Conservation (phyloP, 1,139 yeast species). For the Lodderomyces theae region DNA sequence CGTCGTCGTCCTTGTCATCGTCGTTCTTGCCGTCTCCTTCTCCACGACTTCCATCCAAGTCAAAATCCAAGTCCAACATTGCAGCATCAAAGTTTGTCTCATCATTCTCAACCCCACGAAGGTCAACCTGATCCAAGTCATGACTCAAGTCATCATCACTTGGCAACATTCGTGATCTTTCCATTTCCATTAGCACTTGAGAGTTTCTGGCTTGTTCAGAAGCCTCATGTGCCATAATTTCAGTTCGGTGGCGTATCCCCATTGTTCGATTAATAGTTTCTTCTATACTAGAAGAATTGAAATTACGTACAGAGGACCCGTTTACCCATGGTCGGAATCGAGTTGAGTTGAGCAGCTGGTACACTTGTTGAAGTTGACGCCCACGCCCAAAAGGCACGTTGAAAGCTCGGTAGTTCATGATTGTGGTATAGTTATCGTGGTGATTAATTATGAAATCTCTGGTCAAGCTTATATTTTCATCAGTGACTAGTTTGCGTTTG, state of each 20-base stretch:
- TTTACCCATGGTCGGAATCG: background rate
- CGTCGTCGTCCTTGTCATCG: constrained; percentile 1
- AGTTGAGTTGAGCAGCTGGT: background rate
- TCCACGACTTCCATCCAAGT: background rate
- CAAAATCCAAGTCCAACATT: background rate
- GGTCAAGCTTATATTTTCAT: constrained; percentile 12
- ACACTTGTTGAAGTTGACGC: constrained; percentile 1
- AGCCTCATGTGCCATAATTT: constrained; percentile 8
- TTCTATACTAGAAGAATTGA: background rate
- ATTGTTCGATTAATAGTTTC: constrained; percentile 2
- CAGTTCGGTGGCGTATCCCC: constrained; percentile 8
- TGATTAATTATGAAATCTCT: constrained; percentile 2
- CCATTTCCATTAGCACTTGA: constrained; percentile 1
- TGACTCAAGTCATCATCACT: background rate
- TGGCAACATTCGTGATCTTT: background rate
- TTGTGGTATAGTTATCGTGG: constrained; percentile 6
- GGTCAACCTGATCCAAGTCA: background rate
- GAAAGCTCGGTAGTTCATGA: constrained; percentile 3
- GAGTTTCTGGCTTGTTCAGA: constrained; percentile 12
- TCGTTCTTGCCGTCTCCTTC: background rate
- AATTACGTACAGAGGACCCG: background rate
- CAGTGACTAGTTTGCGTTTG: constrained; percentile 7
- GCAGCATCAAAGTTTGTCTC: constrained; percentile 1
- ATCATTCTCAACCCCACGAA: background rate
- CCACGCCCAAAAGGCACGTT: too few species aligned